Evolutionary conservation across 2,329 filamentous ascomycete species (phyloP).

Genomic region (Cercospora sp.): DNA sequence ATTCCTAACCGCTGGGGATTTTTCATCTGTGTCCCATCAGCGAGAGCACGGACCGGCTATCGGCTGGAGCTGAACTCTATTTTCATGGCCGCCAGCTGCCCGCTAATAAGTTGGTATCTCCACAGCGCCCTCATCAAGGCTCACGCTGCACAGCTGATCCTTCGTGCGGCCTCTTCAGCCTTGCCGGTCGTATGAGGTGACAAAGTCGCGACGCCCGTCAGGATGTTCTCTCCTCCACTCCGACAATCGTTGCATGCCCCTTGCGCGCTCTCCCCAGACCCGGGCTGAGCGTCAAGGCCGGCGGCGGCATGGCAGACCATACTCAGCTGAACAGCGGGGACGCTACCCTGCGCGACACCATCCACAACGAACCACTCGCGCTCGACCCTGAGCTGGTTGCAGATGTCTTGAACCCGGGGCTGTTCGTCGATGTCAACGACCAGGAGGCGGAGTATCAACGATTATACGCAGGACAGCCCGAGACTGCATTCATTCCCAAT

Average conservation of each 20-base stretch:
- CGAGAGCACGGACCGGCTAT: neutral
- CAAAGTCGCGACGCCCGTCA: neutral
- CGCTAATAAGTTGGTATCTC: too few relatives aligned
- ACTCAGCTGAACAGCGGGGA: conserved; percentile 5
- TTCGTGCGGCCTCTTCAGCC: conserved; percentile 17
- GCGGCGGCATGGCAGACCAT: conserved; percentile 7
- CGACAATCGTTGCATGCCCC: neutral
- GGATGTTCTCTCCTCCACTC: neutral
- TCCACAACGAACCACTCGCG: neutral
- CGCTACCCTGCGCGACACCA: neutral
- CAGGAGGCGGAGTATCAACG: neutral
- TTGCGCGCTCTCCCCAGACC: neutral
- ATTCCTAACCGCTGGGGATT: neutral
- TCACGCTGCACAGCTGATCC: neutral
- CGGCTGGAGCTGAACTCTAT: neutral
- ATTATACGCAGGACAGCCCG: neutral
- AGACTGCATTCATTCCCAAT: neutral
- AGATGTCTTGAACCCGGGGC: too few relatives aligned
- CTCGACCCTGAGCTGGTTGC: neutral
- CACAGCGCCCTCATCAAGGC: neutral
- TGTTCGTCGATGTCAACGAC: neutral
- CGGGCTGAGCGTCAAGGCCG: conserved; percentile 15
- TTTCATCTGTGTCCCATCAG: neutral
- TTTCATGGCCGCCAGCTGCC: neutral
- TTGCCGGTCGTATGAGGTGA: neutral